phyloP scores from a whole-genome alignment of 1,139 yeast genomes.

The Yarrowia galli region DNA sequence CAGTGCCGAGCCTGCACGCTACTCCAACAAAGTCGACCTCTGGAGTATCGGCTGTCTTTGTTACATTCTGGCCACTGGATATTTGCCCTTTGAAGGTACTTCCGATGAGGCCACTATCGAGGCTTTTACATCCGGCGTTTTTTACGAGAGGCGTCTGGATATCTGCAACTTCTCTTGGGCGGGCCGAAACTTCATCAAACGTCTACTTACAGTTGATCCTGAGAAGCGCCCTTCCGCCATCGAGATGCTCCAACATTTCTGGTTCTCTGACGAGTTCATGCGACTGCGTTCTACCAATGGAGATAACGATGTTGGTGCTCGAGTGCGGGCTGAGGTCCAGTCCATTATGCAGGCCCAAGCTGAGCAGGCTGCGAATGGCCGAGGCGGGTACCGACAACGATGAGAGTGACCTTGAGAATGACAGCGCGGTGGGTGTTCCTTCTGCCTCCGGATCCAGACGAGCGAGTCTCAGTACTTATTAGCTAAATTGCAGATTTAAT shows the following conservation, averaged over 20 bases:
- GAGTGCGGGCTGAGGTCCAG: constrained; percentile 27
- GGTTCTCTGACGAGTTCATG: constrained; percentile 54
- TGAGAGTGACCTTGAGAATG: constrained; percentile 43
- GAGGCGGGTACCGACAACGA: constrained; percentile 44
- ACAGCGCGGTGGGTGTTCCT: constrained; percentile 51
- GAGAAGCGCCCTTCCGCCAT: constrained; percentile 70
- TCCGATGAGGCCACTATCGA: constrained; percentile 85
- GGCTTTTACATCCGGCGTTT: constrained; percentile 78
- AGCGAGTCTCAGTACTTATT: constrained; percentile 42
- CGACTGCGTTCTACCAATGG: not conserved
- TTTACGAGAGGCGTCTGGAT: constrained; percentile 77
- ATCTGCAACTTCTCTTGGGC: constrained; percentile 69
- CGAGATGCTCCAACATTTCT: constrained; percentile 74
- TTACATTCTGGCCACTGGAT: constrained; percentile 88
- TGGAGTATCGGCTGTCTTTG: constrained; percentile 96
- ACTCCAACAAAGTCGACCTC: constrained; percentile 89
- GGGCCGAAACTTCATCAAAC: constrained; percentile 70
- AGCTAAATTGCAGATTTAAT: not conserved
- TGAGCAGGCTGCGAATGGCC: constrained; percentile 23
- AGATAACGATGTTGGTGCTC: constrained; percentile 7
- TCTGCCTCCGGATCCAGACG: not conserved
- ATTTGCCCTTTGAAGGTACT: constrained; percentile 90
- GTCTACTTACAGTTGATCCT: constrained; percentile 79
- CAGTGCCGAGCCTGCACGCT: constrained; percentile 48
- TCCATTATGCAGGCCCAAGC: constrained; percentile 30